These are phyloP conservation scores for Neopestalotiopsis sp. DNA, from an alignment of 2,329 filamentous ascomycete genomes.

Conservation along the genomic window DNA sequence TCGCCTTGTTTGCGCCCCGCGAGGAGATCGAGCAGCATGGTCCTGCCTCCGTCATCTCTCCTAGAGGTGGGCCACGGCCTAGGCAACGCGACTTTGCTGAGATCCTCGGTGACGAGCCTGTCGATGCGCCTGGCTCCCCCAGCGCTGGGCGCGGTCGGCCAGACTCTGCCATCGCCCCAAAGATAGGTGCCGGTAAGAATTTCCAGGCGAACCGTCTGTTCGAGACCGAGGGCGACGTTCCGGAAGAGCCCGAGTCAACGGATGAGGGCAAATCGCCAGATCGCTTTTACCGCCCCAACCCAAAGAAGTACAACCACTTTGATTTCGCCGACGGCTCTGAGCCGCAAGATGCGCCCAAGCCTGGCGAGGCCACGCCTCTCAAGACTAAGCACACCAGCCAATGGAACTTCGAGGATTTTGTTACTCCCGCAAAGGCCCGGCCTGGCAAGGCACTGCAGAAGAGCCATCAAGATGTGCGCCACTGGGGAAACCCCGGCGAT, in stretches of 20 bases:
- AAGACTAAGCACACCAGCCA: constrained; percentile 73
- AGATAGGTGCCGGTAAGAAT: constrained; percentile 43
- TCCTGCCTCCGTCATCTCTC: constrained; percentile 60
- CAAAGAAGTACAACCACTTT: constrained; percentile 86
- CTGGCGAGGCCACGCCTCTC: constrained; percentile 47
- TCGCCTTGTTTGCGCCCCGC: constrained; percentile 76
- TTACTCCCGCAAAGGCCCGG: constrained; percentile 77
- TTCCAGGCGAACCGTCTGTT: constrained; percentile 68
- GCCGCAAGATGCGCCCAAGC: constrained; percentile 50
- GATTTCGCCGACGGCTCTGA: constrained; percentile 74
- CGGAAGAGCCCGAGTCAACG: constrained; percentile 46
- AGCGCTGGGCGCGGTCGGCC: constrained; percentile 51
- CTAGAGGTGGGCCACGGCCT: constrained; percentile 64
- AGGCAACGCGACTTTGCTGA: constrained; percentile 75
- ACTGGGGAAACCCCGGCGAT: constrained; percentile 78
- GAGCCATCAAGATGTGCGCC: constrained; percentile 71
- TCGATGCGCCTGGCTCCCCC: constrained; percentile 41
- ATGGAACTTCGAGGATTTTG: constrained; percentile 90
- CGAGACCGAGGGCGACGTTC: constrained; percentile 58
- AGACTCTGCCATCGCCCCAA: constrained; percentile 34
- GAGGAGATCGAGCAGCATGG: constrained; percentile 61
- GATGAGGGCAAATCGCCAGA: constrained; percentile 47
- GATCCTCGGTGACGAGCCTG: constrained; percentile 65
- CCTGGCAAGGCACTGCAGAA: constrained; percentile 59
- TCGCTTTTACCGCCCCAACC: constrained; percentile 67